Conservation (phyloP, 1,139 yeast genomes). For the Hyphopichia burtonii region DNA sequence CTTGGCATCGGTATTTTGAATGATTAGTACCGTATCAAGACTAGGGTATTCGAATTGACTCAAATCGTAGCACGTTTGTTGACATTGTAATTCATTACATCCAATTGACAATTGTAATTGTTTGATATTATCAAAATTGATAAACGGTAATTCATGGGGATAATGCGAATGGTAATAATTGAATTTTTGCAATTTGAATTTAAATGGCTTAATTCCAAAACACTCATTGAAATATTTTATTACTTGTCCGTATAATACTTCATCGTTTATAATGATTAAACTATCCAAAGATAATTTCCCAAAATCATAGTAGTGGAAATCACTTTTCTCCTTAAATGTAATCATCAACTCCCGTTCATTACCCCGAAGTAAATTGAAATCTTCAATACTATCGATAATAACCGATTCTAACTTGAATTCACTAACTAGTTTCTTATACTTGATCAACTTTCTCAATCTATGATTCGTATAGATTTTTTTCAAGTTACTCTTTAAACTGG, state of each 20-base stretch:
- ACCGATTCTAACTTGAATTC: slow-evolving; percentile 6
- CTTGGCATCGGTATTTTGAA: slow-evolving; percentile 38
- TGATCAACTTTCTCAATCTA: slow-evolving; percentile 11
- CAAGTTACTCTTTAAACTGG: slow-evolving; percentile 5
- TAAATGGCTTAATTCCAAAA: not conserved
- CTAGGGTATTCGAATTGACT: slow-evolving; percentile 17
- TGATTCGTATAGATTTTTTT: slow-evolving; percentile 14
- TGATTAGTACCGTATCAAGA: slow-evolving; percentile 41
- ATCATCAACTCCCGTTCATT: slow-evolving; percentile 4
- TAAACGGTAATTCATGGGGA: not conserved
- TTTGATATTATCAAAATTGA: slow-evolving; percentile 17
- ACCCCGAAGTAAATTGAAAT: not conserved
- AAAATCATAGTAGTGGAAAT: not conserved
- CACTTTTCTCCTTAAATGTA: slow-evolving; percentile 1
- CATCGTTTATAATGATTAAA: slow-evolving; percentile 16
- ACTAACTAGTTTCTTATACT: not conserved
- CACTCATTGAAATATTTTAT: slow-evolving; percentile 6
- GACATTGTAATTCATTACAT: slow-evolving; percentile 40
- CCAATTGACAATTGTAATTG: slow-evolving; percentile 27
- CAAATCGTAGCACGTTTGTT: slow-evolving; percentile 38
- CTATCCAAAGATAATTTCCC: not conserved
- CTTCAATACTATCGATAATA: slow-evolving; percentile 10
- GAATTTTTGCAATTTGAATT: slow-evolving; percentile 4
- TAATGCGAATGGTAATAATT: slow-evolving; percentile 6
- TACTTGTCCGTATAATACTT: slow-evolving; percentile 13